Percentiles rank a stretch among this genome's conserved stretches.
phyloP scores from a whole-genome alignment of 2,329 filamentous ascomycete genomes.

The Penicillium sp. region DNA sequence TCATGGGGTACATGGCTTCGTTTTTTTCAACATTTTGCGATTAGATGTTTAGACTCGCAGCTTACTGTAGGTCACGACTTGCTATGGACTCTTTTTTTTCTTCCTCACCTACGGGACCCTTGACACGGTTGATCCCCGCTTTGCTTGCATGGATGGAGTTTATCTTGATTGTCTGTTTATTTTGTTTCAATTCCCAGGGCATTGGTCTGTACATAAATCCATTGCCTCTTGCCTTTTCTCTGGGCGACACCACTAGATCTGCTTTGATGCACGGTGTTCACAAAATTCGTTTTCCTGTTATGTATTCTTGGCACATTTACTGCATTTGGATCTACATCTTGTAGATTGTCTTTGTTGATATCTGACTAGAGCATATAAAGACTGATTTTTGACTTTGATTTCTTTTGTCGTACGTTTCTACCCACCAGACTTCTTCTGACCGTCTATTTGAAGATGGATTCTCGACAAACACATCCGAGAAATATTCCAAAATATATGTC shows the following conservation, averaged over 20 bases:
- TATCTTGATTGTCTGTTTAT: constrained; percentile 2
- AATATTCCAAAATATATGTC: too few species aligned
- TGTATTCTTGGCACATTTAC: constrained; percentile 13
- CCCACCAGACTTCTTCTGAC: too few species aligned
- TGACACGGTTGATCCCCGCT: constrained; percentile 3
- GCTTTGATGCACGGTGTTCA: constrained; percentile 1
- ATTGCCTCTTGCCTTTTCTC: neutral
- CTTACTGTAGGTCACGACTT: constrained; percentile 1
- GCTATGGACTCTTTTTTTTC: constrained; percentile 7
- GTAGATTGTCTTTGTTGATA: neutral
- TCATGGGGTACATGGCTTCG: constrained; percentile 3
- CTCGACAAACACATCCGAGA: too few species aligned
- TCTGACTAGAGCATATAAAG: neutral
- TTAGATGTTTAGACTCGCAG: constrained; percentile 6
- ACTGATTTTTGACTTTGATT: neutral
- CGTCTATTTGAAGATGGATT: too few species aligned
- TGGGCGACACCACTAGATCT: neutral
- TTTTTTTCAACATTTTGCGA: neutral
- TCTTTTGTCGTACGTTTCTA: neutral
- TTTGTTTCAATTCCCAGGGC: constrained; percentile 6
- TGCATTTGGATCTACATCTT: neutral
- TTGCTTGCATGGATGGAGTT: constrained; percentile 26
- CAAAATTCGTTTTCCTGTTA: constrained; percentile 15
- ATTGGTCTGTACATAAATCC: neutral
- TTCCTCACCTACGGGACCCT: constrained; percentile 4